phyloP scores from a whole-genome alignment of 2,329 filamentous ascomycete species.

The Aspergillus amoenus region DNA sequence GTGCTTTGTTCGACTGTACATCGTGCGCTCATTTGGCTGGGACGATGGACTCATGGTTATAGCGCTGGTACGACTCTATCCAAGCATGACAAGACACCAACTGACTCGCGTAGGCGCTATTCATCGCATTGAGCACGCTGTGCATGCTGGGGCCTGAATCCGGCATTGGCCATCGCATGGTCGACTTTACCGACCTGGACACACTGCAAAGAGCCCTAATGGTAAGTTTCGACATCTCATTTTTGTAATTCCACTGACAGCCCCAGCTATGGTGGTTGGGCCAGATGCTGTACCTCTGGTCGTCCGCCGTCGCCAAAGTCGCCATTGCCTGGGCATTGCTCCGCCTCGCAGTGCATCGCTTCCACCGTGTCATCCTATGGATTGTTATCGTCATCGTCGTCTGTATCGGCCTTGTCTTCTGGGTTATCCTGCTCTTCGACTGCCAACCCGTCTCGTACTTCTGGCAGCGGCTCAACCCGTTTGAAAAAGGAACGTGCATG shows the following conservation, averaged over 20 bases:
- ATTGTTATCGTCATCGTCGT: constrained; percentile 44
- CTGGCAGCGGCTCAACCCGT: constrained; percentile 39
- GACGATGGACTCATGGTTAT: constrained; percentile 25
- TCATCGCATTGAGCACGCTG: not conserved
- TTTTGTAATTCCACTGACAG: not conserved
- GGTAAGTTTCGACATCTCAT: not conserved
- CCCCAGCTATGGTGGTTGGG: constrained; percentile 49
- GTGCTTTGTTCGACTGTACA: constrained; percentile 22
- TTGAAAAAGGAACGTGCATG: constrained; percentile 41
- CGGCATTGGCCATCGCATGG: constrained; percentile 9
- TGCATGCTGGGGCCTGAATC: constrained; percentile 8
- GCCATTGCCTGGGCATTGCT: constrained; percentile 54
- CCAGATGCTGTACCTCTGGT: constrained; percentile 51
- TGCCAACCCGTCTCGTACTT: constrained; percentile 52
- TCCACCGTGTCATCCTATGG: constrained; percentile 46
- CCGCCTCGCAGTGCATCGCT: constrained; percentile 44
- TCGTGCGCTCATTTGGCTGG: constrained; percentile 25
- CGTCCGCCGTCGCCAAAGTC: constrained; percentile 47
- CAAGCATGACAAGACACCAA: not conserved
- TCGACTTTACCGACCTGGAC: not conserved
- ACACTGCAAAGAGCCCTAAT: constrained; percentile 1
- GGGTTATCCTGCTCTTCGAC: constrained; percentile 52
- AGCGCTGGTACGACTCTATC: constrained; percentile 17
- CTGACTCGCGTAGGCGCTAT: constrained; percentile 6
- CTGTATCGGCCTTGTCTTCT: constrained; percentile 46